phyloP scores from a whole-genome alignment of 805 yeast genomes.

The Maudiozyma saulgeensis region DNA sequence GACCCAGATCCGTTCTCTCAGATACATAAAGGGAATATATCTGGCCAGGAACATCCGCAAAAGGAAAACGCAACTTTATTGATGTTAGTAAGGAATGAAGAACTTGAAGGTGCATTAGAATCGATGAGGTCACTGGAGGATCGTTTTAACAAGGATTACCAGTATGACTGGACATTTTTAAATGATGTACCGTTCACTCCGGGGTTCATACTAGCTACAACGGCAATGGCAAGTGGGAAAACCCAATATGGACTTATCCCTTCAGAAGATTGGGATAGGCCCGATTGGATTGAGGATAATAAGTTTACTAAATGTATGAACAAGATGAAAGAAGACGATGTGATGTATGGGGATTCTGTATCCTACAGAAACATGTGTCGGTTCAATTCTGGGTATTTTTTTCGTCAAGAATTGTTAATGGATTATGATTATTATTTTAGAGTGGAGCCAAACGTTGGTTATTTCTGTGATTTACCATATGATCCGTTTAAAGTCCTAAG shows the following conservation, averaged over 20 bases:
- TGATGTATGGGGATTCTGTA: slow-evolving; percentile 55
- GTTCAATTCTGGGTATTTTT: slow-evolving; percentile 86
- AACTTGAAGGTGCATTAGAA: slow-evolving; percentile 59
- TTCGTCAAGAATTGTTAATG: slow-evolving; percentile 58
- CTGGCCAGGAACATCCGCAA: background rate
- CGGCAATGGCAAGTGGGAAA: slow-evolving; percentile 50
- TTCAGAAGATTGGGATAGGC: slow-evolving; percentile 66
- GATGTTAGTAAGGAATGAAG: slow-evolving; percentile 81
- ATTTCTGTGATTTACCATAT: slow-evolving; percentile 73
- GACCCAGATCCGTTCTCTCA: slow-evolving; percentile 8
- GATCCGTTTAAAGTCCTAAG: slow-evolving; percentile 83
- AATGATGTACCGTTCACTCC: slow-evolving; percentile 63
- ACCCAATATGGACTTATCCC: slow-evolving; percentile 64
- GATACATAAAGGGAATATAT: background rate
- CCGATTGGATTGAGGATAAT: slow-evolving; percentile 58
- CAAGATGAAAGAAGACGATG: slow-evolving; percentile 36
- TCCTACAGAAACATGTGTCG: slow-evolving; percentile 92
- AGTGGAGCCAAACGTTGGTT: slow-evolving; percentile 86
- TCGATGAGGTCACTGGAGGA: slow-evolving; percentile 76
- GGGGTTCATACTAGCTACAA: slow-evolving; percentile 51
- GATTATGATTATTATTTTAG: slow-evolving; percentile 88
- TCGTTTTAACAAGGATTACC: slow-evolving; percentile 54
- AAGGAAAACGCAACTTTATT: slow-evolving; percentile 66
- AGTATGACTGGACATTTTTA: slow-evolving; percentile 71
- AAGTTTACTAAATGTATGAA: slow-evolving; percentile 39